Conservation (phyloP, 371 early-diverging fungal species). For the Chytridiales sp. region DNA sequence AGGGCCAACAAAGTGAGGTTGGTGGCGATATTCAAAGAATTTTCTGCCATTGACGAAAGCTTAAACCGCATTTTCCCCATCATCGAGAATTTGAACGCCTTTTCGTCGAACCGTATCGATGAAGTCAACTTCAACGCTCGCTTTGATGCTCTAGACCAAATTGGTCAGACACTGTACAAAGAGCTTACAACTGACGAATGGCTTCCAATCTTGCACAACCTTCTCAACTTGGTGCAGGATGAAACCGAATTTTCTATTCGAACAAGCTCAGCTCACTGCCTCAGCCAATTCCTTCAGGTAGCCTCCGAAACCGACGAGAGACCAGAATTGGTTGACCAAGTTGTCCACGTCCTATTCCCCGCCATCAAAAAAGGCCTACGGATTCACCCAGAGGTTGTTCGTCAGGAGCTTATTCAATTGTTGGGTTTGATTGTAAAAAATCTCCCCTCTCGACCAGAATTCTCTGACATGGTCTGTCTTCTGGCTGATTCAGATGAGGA, state of each 20-base stretch:
- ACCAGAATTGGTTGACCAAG: constrained; percentile 52
- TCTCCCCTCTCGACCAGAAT: constrained; percentile 59
- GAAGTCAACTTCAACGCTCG: constrained; percentile 85
- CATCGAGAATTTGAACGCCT: constrained; percentile 74
- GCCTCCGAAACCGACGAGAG: constrained; percentile 41
- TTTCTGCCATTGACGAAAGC: constrained; percentile 62
- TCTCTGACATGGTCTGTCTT: constrained; percentile 66
- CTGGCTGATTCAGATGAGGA: constrained; percentile 75
- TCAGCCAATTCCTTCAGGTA: constrained; percentile 65
- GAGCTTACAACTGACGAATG: constrained; percentile 71
- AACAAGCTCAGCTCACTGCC: constrained; percentile 72
- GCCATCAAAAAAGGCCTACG: constrained; percentile 73
- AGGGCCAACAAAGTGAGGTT: constrained; percentile 62
- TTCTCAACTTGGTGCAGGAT: constrained; percentile 76
- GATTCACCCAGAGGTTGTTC: constrained; percentile 59
- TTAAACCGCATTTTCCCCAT: constrained; percentile 33
- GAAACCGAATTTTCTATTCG: constrained; percentile 85
- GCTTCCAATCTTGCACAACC: constrained; percentile 88
- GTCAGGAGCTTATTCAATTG: constrained; percentile 68
- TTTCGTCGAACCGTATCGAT: constrained; percentile 71
- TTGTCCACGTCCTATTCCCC: constrained; percentile 69
- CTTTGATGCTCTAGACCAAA: constrained; percentile 69
- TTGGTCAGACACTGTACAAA: constrained; percentile 66
- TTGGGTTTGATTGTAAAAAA: constrained; percentile 63
- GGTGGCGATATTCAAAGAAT: constrained; percentile 58